These are phyloP conservation scores for Talaromyces funiculosus DNA, from an alignment of 2,329 filamentous ascomycete species.

Conservation along the genomic window DNA sequence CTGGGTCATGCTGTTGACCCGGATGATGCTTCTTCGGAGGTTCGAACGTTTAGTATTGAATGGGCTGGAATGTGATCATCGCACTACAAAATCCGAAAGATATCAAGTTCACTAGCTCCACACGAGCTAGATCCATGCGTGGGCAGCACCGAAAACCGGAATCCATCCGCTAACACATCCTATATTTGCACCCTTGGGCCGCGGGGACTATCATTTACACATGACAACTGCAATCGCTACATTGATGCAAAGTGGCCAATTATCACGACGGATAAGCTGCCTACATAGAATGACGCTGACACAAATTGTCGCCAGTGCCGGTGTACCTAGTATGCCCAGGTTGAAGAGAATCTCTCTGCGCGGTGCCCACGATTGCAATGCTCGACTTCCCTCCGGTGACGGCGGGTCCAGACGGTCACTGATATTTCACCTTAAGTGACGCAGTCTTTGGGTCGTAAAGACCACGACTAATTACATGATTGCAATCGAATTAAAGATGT, in stretches of 20 bases:
- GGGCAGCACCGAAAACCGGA: no score
- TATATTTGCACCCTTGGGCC: no score
- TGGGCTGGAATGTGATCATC: conserved; percentile 79
- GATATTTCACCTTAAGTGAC: neutral
- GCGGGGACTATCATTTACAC: neutral
- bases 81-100: neutral
- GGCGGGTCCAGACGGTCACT: neutral
- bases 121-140: neutral
- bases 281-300: no score
- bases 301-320: neutral
- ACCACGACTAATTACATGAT: neutral
- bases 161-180: no score
- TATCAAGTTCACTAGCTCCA: neutral
- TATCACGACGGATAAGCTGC: neutral
- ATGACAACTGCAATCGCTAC: neutral
- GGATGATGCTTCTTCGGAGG: conserved; percentile 29
- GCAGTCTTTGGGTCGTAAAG: neutral
- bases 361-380: neutral
- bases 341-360: neutral
- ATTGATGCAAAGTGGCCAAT: no score
- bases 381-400: neutral
- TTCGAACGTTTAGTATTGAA: conserved; percentile 79
- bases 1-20: conserved; percentile 59
- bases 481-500: neutral
- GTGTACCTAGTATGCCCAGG: neutral